Conservation (phyloP, 768 basidiomycete species). For the Suillus placidus region DNA sequence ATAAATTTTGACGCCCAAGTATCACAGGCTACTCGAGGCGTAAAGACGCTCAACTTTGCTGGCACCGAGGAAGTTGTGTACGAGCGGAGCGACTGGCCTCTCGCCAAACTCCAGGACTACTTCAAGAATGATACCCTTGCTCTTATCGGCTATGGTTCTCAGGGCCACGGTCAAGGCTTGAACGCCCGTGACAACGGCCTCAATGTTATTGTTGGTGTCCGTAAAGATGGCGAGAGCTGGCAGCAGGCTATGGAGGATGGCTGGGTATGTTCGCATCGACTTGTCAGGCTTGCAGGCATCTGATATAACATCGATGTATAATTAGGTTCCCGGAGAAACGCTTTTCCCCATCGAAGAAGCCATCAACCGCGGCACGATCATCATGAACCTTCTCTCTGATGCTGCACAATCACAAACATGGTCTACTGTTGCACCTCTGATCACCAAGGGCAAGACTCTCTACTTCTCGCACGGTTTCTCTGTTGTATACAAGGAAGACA, state of each 20-base stretch:
- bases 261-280: slow-evolving; percentile 62
- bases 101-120: slow-evolving; percentile 97
- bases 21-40: slow-evolving; percentile 61
- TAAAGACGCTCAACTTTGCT: slow-evolving; percentile 97
- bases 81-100: slow-evolving; percentile 96
- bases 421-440: slow-evolving; percentile 85
- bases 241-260: slow-evolving; percentile 93
- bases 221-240: slow-evolving; percentile 97
- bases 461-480: slow-evolving; percentile 99
- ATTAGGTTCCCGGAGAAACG: slow-evolving; percentile 90
- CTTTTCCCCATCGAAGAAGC: slow-evolving; percentile 99
- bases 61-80: slow-evolving; percentile 93
- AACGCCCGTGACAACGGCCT: slow-evolving; percentile 99
- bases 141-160: slow-evolving; percentile 98
- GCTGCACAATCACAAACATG: slow-evolving; percentile 99
- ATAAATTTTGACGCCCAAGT: not conserved
- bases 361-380: slow-evolving; percentile 92
- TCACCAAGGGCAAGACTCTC: slow-evolving; percentile 99
- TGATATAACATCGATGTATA: not conserved
- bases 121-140: slow-evolving; percentile 99
- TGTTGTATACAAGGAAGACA: slow-evolving; percentile 97
- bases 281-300: slow-evolving; percentile 1
- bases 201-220: slow-evolving; percentile 98
- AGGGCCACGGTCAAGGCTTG: slow-evolving; percentile 97
- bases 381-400: slow-evolving; percentile 99